Base-by-base conservation (phyloP, 1,284 basidiomycete genomes). In the Inonotus hispidus region DNA sequence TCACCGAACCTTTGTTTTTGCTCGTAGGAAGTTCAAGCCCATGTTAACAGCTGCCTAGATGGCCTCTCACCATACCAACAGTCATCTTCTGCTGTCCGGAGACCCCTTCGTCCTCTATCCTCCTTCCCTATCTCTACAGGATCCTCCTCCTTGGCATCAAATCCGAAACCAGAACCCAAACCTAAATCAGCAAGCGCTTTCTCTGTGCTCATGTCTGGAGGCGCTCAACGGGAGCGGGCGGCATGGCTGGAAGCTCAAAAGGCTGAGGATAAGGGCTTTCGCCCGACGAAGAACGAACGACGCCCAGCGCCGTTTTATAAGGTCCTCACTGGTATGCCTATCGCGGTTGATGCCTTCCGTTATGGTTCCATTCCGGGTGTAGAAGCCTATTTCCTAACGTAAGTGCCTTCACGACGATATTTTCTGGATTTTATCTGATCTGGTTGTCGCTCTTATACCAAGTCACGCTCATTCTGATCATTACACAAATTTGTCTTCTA, bases 401-500 rank as follows among this genome's bases (percentile, higher is more conserved):
- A 65, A 61, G 84, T 39, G n/a, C 59, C 59, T 65, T 60, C 37
- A 43, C 41, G 16, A 16, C 41, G n/a, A 23, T 52, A 59, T 60
- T 32, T 27, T 35, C n/a, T 23, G 35, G 16, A 38, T 14, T 21
- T 23, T 11, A 23, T 11, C 25, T 49, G 11, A 49, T 25, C 10
- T 53, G 1, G 46, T 43, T 52, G 38, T 27, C 23, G 27, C n/a
- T 29, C 21, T 23, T 16, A 21, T 19, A 21, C 16, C 27, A 62
- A 95, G 92, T 2, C 94, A 97, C 69, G 95, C 94, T 0, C 95
- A 98, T 72, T 95, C 93, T 2, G 93, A 96, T 70, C 94, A 96
- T 69, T 96, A 97, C 69, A 96, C 95, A 0, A 94, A 90, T 67
- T 78, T 98, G 1, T 89, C 90, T 0, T 84, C 88, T 5, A 87